A percentile compares a stretch with the other conserved stretches of the same genome.
These are phyloP conservation scores for Tricladium varicosporioides DNA, from an alignment of 2,329 filamentous ascomycete genomes.

Conservation along the genomic window DNA sequence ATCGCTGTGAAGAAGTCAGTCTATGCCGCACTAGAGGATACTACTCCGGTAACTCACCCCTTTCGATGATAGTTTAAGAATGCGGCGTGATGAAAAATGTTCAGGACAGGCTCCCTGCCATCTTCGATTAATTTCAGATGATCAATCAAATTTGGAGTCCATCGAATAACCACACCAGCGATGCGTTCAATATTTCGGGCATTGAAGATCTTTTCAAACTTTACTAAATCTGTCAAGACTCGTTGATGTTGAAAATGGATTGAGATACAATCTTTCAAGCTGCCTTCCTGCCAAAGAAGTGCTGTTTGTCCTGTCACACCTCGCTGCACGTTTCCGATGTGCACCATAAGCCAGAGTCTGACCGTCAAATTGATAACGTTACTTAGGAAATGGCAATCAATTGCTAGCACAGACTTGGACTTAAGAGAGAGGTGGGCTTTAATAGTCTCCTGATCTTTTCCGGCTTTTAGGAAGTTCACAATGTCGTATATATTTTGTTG, in stretches of 20 bases:
- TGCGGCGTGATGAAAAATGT: conserved; percentile 4
- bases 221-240: conserved; percentile 6
- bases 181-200: conserved; percentile 30
- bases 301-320: conserved; percentile 5
- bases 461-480: not conserved
- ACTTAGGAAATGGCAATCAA: not conserved
- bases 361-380: not conserved
- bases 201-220: conserved; percentile 18
- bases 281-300: not conserved
- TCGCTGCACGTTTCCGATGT: not conserved
- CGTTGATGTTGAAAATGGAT: not conserved
- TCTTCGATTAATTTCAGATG: conserved; percentile 40
- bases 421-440: not conserved
- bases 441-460: not conserved
- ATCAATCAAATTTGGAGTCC: conserved; percentile 41
- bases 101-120: conserved; percentile 29
- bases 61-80: conserved; percentile 2
- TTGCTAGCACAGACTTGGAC: not conserved
- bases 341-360: conserved; percentile 6
- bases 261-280: not conserved
- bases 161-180: conserved; percentile 36
- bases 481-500: not conserved
- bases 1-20: not conserved
- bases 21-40: not conserved
- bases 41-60: not conserved